phyloP scores from a whole-genome alignment of 108 stramenopile genomes.

The Cyclotella distinguenda region DNA sequence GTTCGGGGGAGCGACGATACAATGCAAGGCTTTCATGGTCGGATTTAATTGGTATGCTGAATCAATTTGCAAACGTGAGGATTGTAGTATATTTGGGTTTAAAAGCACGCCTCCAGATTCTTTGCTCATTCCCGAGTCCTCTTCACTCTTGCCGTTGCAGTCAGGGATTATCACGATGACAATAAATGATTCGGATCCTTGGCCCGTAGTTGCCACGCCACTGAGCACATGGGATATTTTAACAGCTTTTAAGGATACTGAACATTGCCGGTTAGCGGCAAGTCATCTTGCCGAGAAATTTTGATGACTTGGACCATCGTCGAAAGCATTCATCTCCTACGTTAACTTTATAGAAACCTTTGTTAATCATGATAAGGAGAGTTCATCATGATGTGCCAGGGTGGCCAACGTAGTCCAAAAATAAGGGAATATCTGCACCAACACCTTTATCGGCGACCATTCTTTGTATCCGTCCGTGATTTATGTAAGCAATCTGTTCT shows the following conservation, averaged over 20 bases:
- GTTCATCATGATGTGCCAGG: too few relatives aligned
- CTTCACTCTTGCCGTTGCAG: not conserved
- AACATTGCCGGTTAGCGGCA: conserved; percentile 41
- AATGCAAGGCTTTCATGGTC: conserved; percentile 57
- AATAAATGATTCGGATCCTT: conserved; percentile 43
- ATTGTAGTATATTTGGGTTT: too few relatives aligned
- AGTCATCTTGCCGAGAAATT: too few relatives aligned
- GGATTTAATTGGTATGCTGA: conserved; percentile 55
- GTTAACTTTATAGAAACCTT: too few relatives aligned
- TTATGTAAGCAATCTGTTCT: conserved; percentile 43
- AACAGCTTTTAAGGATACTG: conserved; percentile 54
- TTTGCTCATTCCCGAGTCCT: not conserved
- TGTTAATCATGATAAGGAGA: too few relatives aligned
- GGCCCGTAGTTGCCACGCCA: conserved; percentile 58
- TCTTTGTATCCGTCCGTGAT: conserved; percentile 37
- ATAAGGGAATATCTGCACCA: conserved; percentile 27
- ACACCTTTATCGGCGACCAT: conserved; percentile 28
- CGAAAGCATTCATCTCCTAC: too few relatives aligned
- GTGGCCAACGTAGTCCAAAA: conserved; percentile 38
- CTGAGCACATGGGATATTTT: conserved; percentile 61
- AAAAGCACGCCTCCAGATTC: too few relatives aligned
- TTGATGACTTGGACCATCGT: too few relatives aligned
- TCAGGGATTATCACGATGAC: conserved; percentile 41
- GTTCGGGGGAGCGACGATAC: conserved; percentile 62
- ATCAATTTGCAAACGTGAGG: conserved; percentile 60